Evolutionary conservation across 768 basidiomycete species (phyloP), one percentile per base, ranked within the genome.

Genomic region (Baorangia bicolor): DNA sequence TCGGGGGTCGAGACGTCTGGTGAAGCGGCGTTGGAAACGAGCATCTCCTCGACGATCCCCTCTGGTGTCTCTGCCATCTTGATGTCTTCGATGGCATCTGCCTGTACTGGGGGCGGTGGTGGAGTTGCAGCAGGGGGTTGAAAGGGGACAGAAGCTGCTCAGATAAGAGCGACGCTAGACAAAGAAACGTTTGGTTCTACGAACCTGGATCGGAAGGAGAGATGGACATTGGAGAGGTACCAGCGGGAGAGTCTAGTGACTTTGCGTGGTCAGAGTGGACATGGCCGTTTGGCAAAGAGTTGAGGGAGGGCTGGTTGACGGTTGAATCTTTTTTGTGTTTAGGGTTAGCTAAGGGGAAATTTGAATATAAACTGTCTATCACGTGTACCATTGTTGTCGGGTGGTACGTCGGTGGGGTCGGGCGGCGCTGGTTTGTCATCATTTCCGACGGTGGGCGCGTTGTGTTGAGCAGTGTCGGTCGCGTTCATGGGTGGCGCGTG

Each of bases 401-500:
- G 56, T 48, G 57, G 62, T 53, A 45, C 50, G 60, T 55, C 61
- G 65, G 53, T n/a, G 56, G 38, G 51, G 56, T 51, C 56, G 62
- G 46, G 59, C 28, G 56, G 43, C 28, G 65, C 16, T 33, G 59
- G 62, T 67, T 69, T 64, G 71, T 69, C 64, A 66, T 71, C 63
- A 54, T 51, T 44, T 62, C 59, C 64, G 63, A 61, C 56, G 60
- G 61, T 52, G 67, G 64, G 69, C 70, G 70, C 65, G 64, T 58
- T 51, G 67, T 55, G 60, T 62, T 59, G 66, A 57, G 62, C 20
- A 63, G 56, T 53, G 63, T 72, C 65, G 55, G 67, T 65, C 80
- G 80, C 80, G 81, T 79, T 80, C 86, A 87, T 87, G 77, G 77
- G 78, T 75, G 77, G 76, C 77, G 81, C 79, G 87, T 88, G 85